Evolutionary conservation across 1,139 yeast species (phyloP).

Genomic region (Lipomyces yarrowii): DNA sequence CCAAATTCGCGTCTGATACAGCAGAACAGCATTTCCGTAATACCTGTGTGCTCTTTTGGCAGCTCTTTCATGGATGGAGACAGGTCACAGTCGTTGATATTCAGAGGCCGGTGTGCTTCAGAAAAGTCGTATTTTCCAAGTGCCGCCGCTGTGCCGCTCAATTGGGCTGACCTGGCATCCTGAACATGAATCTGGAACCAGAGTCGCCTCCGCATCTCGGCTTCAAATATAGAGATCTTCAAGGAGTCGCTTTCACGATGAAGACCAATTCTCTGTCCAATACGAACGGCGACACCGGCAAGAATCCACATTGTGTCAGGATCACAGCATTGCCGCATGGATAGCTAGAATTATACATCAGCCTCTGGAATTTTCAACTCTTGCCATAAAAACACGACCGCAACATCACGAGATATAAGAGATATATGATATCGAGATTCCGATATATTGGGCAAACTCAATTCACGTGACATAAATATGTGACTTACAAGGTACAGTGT

Average conservation of each 20-base stretch:
- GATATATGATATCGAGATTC: neutral
- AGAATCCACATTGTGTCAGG: neutral
- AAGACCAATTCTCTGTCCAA: conserved; percentile 7
- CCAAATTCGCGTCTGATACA: neutral
- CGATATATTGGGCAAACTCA: neutral
- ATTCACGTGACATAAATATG: neutral
- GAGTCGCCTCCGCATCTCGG: conserved; percentile 4
- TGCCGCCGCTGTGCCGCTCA: neutral
- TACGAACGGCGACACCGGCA: conserved; percentile 1
- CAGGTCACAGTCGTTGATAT: neutral
- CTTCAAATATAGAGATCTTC: neutral
- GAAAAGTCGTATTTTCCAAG: neutral
- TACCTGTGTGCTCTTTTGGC: neutral
- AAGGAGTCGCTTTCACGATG: neutral
- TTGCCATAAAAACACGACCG: neutral
- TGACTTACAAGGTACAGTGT: neutral
- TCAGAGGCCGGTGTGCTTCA: neutral
- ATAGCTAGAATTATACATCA: neutral
- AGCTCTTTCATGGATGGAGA: neutral
- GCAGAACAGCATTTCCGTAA: neutral
- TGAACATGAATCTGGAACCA: neutral
- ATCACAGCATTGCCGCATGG: neutral
- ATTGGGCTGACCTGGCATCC: neutral
- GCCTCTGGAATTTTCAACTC: neutral
- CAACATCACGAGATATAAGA: neutral